A percentile compares a stretch with the other conserved stretches of the same genome.
phyloP scores from a whole-genome alignment of 129 eudicot species.

The Flaveria ramosissima region DNA sequence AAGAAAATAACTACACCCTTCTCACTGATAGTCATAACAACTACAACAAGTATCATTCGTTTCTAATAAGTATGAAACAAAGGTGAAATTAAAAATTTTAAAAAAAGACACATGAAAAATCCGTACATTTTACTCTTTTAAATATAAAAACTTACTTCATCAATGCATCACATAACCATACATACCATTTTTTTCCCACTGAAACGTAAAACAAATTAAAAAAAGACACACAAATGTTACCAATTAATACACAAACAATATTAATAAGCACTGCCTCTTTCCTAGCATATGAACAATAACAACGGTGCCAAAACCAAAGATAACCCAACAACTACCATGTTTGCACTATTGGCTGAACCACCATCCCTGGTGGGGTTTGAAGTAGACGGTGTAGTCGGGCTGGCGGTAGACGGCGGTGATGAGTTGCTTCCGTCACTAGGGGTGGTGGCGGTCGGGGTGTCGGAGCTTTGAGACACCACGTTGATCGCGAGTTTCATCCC shows the following conservation, averaged over 20 bases:
- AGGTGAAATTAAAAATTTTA: no score
- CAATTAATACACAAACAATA: slow-evolving; percentile 7
- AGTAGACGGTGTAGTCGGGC: slow-evolving; percentile 36
- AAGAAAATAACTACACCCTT: no score
- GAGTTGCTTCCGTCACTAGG: slow-evolving; percentile 24
- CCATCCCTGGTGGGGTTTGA: slow-evolving; percentile 35
- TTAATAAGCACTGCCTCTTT: slow-evolving; percentile 77
- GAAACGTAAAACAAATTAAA: not conserved
- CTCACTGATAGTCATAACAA: no score
- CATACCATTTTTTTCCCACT: not conserved
- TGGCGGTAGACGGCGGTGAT: slow-evolving; percentile 30
- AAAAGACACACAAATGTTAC: slow-evolving; percentile 1
- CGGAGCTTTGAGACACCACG: slow-evolving; percentile 31
- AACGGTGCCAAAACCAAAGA: slow-evolving; percentile 45
- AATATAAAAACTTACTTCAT: not conserved
- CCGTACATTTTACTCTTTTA: no score
- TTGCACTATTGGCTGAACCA: slow-evolving; percentile 24
- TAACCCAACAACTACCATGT: slow-evolving; percentile 18
- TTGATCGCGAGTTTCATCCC: slow-evolving; percentile 57
- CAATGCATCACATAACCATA: not conserved
- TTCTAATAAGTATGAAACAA: no score
- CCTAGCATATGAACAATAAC: slow-evolving; percentile 68
- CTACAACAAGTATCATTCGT: no score
- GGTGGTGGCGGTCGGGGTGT: slow-evolving; percentile 27
- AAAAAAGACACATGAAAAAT: no score